Evolutionary conservation across 1,139 yeast genomes (phyloP), one percentile per base, ranked within the genome.

Genomic region (Kodamaea anthophila): DNA sequence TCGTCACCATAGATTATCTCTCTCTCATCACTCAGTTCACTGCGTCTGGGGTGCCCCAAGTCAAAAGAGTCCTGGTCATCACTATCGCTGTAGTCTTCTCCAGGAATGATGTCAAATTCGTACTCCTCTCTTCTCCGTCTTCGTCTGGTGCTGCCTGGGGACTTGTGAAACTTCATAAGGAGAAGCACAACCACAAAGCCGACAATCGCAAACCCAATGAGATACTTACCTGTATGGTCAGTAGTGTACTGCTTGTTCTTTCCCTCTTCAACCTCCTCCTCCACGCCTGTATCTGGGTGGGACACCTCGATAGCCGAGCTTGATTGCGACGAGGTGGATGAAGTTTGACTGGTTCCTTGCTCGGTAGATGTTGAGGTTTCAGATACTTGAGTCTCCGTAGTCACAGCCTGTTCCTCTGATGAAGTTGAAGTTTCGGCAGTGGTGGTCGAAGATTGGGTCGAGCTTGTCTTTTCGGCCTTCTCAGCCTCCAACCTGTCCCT

Each of bases 41-140:
- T 26, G 14, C 26, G 22, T 13, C 30, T 15, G 15, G 31, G 30
- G 21, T 32, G 39, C 6, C 46, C 48, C 37, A 43, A 39, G 25
- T 43, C 49, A 24, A 44, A 37, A 23, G 45, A 39, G 24, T 43
- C 46, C 11, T 37, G 38, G 24, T 42, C 44, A 20, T 39, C 42
- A 24, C 49, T 46, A 27, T 51, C 55, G 21, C 45, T 43, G 43
- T 67, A 65, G 40, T 81, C 88, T 44, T 74, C 81, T 1, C 82
- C 82, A 11, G 77, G 77, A 30, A 82, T 81, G 26, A 82, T 79
- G 51, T 82, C 93, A 51, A 82, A 82, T 51, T 82, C 93, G 47
- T 74, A 81, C 38, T 80, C 82, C 34, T 77, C 84, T 38, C 82
- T 72, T 56, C 86, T 70, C 55, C 87, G 70, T 46, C 81, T 70